Conservation (phyloP, 805 yeast species). For the Candida ortonii region DNA sequence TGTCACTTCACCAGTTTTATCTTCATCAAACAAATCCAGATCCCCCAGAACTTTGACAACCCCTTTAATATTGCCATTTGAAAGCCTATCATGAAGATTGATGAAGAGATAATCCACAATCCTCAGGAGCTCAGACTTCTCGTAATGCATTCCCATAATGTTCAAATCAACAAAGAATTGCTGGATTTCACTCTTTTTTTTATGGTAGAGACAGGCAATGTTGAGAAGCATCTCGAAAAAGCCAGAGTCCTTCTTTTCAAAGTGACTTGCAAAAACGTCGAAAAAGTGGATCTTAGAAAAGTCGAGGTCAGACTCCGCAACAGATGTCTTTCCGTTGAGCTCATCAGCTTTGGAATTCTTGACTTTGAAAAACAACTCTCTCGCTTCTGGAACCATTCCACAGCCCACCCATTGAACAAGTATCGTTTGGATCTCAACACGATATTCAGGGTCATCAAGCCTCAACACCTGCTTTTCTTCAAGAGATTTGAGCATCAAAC, state of each 20-base stretch:
- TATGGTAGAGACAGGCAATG: constrained; percentile 19
- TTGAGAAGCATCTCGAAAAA: constrained; percentile 19
- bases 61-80: constrained; percentile 7
- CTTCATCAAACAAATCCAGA: constrained; percentile 6
- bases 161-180: constrained; percentile 25
- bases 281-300: constrained; percentile 8
- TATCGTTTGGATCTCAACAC: constrained; percentile 57
- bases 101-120: constrained; percentile 23
- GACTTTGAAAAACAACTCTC: constrained; percentile 43
- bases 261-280: constrained; percentile 14
- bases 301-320: constrained; percentile 1
- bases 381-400: constrained; percentile 53
- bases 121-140: constrained; percentile 8
- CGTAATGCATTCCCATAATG: constrained; percentile 15
- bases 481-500: constrained; percentile 60
- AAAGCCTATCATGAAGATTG: constrained; percentile 12
- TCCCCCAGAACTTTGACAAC: constrained; percentile 8
- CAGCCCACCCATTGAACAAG: constrained; percentile 64
- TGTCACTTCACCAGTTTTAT: neutral
- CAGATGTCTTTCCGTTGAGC: neutral
- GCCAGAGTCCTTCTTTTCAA: constrained; percentile 13
- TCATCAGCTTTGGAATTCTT: constrained; percentile 1
- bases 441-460: constrained; percentile 49
- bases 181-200: constrained; percentile 19
- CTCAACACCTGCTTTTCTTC: constrained; percentile 41